Base-by-base conservation (phyloP, 768 basidiomycete genomes). In the Hygrophorus russula region DNA sequence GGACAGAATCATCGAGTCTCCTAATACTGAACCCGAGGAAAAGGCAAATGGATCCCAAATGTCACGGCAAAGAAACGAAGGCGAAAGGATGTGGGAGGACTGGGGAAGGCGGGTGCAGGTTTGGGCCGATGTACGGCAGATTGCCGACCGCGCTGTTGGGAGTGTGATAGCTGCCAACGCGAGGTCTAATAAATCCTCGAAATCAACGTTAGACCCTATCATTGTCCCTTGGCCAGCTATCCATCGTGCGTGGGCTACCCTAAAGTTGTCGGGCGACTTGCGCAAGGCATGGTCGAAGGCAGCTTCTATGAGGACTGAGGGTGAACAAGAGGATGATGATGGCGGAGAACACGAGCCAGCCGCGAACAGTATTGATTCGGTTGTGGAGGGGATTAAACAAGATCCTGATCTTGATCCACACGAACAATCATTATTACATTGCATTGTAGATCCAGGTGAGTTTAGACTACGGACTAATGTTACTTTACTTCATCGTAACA, bases 391-490 rank as follows among this genome's bases (percentile, higher is more conserved):
- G 31, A 53, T 97, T 42, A 87, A 74, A 58, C 80, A 76, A 46
- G 83, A 90, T 49, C 68, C 73, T 44, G 76, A 83, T 17, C 70
- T 96, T 35, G 86, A 88, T 45, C 55, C 62, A n/a, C 81, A 96
- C 50, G 91, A 96, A 61, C 76, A 82, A 50, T 68, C 82, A 40
- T 60, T 97, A 35, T 56, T 97, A 38, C 67, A 80, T 3, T 93
- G 87, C 51, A 93, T 97, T 46, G 86, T 97, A 17, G 82, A 97
- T 60, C 60, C 87, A 27, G 68, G 82, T 80, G 59, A 56, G 72
- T 54, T 52, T 11, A 4, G 28, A 17, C 18, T 4, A n/a, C 10
- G 1, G 30, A 33, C 27, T 27, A 34, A 39, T 15, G 39, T n/a
- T 43, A 39, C 29, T 42, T 33, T 36, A 27, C 34, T 33, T 47